Evolutionary conservation across 495 filamentous ascomycete genomes (phyloP), one percentile per base, ranked within the genome.

Genomic region (Penicillium cosmopolitanum): DNA sequence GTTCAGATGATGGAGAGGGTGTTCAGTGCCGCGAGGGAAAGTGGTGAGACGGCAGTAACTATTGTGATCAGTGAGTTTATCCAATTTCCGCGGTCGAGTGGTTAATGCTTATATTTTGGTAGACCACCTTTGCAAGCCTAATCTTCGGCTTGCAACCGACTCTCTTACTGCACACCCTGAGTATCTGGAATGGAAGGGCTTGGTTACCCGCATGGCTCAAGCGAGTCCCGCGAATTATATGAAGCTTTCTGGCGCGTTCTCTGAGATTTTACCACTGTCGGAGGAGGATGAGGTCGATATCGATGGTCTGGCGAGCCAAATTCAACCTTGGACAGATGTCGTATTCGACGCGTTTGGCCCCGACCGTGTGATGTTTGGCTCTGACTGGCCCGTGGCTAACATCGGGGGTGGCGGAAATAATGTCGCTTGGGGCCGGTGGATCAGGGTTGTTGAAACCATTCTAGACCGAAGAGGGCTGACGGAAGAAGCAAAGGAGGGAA

Each of bases 81-180:
- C 19, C 53, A 18, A 42, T 23, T 16, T 16, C 42, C 63, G 50
- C 38, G 18, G 18, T 36, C 54, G 1, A 34, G 16, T 50, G 23
- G 48, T 16, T 15, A 18, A 35, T 54, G 58, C 54, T 63, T 21
- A 60, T 59, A 11, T 6, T 38, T 15, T 12, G 48, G 8, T 55
- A 91, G 89, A 96, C 68, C 92, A 97, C 70, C 78, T 97, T 53
- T 93, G 91, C 81, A 97, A 97, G 75, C 91, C 93, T 0, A 85
- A 91, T 66, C 75, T 96, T 18, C 81, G 74, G 11, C 60, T 79
- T 10, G 46, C 76, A 73, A 70, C 71, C 73, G 57, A 63, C 2
- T 61, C 67, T 11, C 62, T 74, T 56, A 72, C 77, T 18, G 74
- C 79, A 6, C 82, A 89, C 57, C 75, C 80, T 7, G 77, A 82